Evolutionary conservation across 2,329 filamentous ascomycete species (phyloP), one percentile per base, ranked within the genome.

Genomic region (Trichophyton simii): DNA sequence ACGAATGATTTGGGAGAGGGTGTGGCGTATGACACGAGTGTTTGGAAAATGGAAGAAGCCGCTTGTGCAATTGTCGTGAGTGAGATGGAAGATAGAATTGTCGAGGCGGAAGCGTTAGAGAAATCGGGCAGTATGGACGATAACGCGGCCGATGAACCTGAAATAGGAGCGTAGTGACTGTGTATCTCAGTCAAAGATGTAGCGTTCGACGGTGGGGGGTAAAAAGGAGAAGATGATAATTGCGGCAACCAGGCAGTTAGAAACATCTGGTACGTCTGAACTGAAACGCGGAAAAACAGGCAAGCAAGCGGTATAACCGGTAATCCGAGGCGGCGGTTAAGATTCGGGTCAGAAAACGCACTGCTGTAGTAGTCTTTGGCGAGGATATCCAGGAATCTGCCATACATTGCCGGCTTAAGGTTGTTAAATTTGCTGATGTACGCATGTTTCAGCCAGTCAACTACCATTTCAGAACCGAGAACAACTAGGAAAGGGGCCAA

Each of bases 371-470:
- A 99, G 72, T 99, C 94, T 73, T 97, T 97, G 66, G 91, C 91
- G 6, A 99, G 78, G 3, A 99, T 89, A 70, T 99, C 95, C 15
- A 97, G 82, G 71, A 94, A 96, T 25, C 91, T 85, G 59, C 85
- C 83, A 72, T 99, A 99, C 61, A 99, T 88, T 5, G 83, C 84
- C 2, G 94, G 94, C 65, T 94, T 92, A 67, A 91, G 91, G 68
- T 95, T 96, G 79, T 99, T 99, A 78, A 99, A 99, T 72, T 99
- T 99, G 71, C 87, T 91, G 72, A 99, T 95, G 72, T 97, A 99
- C 22, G 90, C 90, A 71, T 99, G 95, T 73, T 99, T 99, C 72
- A 96, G 83, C 83, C 89, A 91, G 74, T 99, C 94, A 1, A 99
- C 94, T 7, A 96, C 77, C 86, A 96, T 96, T 75, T 99, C 94